Evolutionary conservation across 2,329 filamentous ascomycete species (phyloP), one percentile per base, ranked within the genome.

Genomic region (Trichoderma atroviride): DNA sequence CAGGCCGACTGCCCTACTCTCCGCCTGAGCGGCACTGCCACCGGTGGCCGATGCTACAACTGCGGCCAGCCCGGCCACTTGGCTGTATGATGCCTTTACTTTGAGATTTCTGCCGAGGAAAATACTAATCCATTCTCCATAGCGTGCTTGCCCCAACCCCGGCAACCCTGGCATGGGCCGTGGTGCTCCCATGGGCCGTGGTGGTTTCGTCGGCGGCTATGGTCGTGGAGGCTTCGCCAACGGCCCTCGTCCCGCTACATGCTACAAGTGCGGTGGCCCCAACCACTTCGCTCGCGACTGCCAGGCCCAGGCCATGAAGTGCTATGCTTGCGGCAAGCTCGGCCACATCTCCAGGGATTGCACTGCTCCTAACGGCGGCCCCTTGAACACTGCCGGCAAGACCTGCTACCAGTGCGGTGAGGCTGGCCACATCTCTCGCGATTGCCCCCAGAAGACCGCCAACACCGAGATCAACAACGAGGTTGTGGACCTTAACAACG

Each of bases 201-300:
- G 91, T 71, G 91, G 90, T 71, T 94, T 86, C 76, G 84, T 83
- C 71, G 80, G 79, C 60, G 85, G 88, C 68, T 88, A 85, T 77
- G 87, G 87, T 79, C 91, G 94, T 73, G 93, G 93, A 76, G 92
- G 91, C 64, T 96, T 91, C 79, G 85, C 86, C 75, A 89, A 89
- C 73, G 89, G 88, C 67, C 88, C 90, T 75, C 88, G 89, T 72
- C 88, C 88, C 70, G 87, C 89, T 43, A 91, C 89, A 66, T 92
- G 89, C 83, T 91, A 91, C 82, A 91, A 91, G 83, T 92, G 89
- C 79, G 89, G 89, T 74, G 89, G 95, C 40, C 96, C 96, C 70
- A 99, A 99, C 87, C 96, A 99, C 84, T 99, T 97, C 79, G 96
- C 96, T 73, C 92, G 96, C 74, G 96, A 99, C 78, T 99, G 96